A percentile compares a stretch with the other conserved stretches of the same genome.
phyloP scores from a whole-genome alignment of 495 filamentous ascomycete genomes.

The Xylaria telfairii region DNA sequence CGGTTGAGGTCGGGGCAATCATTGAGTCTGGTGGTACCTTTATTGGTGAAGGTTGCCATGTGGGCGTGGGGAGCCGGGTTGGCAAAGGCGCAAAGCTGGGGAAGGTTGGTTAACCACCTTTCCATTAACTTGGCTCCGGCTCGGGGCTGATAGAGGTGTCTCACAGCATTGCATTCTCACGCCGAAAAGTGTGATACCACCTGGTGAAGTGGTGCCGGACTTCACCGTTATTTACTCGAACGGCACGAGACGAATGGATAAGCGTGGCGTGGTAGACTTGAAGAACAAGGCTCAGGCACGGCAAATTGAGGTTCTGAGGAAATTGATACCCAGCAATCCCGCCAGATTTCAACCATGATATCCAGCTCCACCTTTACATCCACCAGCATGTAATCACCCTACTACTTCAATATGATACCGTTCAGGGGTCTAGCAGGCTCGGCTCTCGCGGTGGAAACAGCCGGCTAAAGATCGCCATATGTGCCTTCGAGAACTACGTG shows the following conservation, averaged over 20 bases:
- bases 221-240: conserved; percentile 70
- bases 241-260: conserved; percentile 62
- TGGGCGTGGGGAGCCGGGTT: conserved; percentile 66
- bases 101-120: conserved; percentile 54
- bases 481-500: neutral
- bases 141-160: neutral
- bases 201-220: conserved; percentile 64
- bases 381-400: neutral
- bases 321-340: conserved; percentile 67
- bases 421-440: neutral
- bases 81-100: conserved; percentile 69
- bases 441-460: neutral
- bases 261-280: conserved; percentile 57
- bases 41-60: conserved; percentile 66
- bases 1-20: conserved; percentile 65
- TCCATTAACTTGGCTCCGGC: neutral
- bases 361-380: neutral
- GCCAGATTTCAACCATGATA: conserved; percentile 59
- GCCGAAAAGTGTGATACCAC: conserved; percentile 55
- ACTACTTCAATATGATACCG: neutral
- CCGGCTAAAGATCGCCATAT: neutral
- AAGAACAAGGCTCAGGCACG: conserved; percentile 62
- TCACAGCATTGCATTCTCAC: conserved; percentile 61
- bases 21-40: conserved; percentile 64
- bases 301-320: conserved; percentile 68